Evolutionary conservation across 441 rosid genomes (phyloP), one percentile per base, ranked within the genome.

Genomic region (Erysimum pusillum): DNA sequence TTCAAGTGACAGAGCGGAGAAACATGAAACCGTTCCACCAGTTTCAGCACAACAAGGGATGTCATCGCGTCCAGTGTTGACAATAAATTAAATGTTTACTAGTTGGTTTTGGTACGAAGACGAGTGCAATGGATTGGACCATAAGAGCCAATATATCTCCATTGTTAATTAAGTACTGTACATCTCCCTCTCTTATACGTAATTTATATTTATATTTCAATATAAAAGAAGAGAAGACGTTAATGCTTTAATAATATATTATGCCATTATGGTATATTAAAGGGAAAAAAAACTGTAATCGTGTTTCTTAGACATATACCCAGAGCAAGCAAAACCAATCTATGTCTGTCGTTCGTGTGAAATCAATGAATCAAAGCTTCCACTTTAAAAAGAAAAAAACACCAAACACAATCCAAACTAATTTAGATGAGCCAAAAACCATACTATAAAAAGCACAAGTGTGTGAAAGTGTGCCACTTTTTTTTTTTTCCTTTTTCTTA

Each of bases 331-430:
- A 77, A 77, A 77, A 58, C 73, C 76, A 77, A 71, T 66, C 63
- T 64, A 70, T 48, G 72, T 56, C 35, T 71, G 54, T 71, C 51
- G 76, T 76, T 69, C 34, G 67, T 57, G 60, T 71, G 80, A 77
- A 77, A 64, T 39, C 80, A 77, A 71, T 71, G 63, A 77, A 77
- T 77, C 76, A 77, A 31, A 77, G 72, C 72, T 64, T 77, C 62
- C 76, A 71, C 72, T 71, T 71, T 18, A 65, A 71, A 34, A 38
- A 58, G 9, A 9, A 7, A 59, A 17, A 20, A n/a, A 59, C 41
- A 76, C 75, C 75, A 69, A 69, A 38, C 48, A 56, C 72, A 65
- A 71, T 72, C 69, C 77, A 78, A 66, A 51, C 64, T 51, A 78
- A 51, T 66, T 59, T 59, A 48, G 69, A 59, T 25, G 35, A 67